Evolutionary conservation across 169 alveolate species (phyloP).

Genomic region (Theileria annulata): DNA sequence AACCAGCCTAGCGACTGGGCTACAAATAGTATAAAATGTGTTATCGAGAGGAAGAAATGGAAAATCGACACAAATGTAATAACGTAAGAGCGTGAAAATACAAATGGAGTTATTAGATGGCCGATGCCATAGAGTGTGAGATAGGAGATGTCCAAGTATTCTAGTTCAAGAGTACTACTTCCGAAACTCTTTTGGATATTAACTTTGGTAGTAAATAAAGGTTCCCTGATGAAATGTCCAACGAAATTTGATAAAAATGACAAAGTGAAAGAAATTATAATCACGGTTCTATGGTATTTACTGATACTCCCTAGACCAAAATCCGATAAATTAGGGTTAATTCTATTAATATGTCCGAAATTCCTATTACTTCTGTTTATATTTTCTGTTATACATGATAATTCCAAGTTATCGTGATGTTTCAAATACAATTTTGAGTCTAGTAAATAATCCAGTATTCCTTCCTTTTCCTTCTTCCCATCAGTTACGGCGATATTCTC

Average conservation of each 20-base stretch:
- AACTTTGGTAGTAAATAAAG: constrained; percentile 59
- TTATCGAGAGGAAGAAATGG: constrained; percentile 41
- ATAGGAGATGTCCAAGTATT: constrained; percentile 48
- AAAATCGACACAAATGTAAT: constrained; percentile 19
- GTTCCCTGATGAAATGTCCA: constrained; percentile 50
- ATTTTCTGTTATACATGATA: not conserved
- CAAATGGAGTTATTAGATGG: constrained; percentile 45
- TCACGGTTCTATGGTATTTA: not conserved
- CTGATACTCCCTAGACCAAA: not conserved
- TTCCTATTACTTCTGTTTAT: no score
- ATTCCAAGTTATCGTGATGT: not conserved
- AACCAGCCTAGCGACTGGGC: constrained; percentile 9
- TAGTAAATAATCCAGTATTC: not conserved
- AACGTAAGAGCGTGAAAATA: constrained; percentile 24
- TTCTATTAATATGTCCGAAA: not conserved
- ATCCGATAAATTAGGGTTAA: not conserved
- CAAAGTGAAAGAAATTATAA: constrained; percentile 23
- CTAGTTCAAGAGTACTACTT: constrained; percentile 41
- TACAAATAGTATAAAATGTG: constrained; percentile 23
- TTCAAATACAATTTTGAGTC: not conserved
- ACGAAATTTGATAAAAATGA: constrained; percentile 49
- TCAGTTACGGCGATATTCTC: no score
- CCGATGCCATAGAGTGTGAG: constrained; percentile 33
- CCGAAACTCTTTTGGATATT: constrained; percentile 30
- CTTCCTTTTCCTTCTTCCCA: not conserved